Base-by-base conservation (phyloP, 306 rosid genomes). In the Argentina anserina region DNA sequence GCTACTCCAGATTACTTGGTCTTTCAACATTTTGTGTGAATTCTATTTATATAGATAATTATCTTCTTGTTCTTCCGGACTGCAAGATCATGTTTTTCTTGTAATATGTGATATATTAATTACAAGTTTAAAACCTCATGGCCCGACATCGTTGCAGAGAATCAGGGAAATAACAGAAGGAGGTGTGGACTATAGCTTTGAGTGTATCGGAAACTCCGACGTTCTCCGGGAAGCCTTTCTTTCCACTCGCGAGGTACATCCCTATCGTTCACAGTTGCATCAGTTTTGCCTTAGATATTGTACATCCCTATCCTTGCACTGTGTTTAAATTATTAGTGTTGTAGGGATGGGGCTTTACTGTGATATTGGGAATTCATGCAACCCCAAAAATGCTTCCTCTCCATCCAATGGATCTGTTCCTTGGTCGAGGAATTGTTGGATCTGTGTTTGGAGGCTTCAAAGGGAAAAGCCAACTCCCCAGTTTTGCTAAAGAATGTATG, bases 361-460 rank as follows among this genome's bases (percentile, higher is more conserved):
- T 88, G 67, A n/a, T 90, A 4, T 29, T 92, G 81, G 97, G 97
- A 69, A 79, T 89, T 62, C 97, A 87, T 67, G 0, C 84, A 61
- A 56, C 84, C 42, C 96, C 97, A 52, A 78, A 33, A 20, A 59
- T 82, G 86, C 87, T 92, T 37, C 93, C 93, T 4, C 70, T 92
- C 21, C 97, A 92, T 49, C 93, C 97, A 42, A 92, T 92, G 97
- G 96, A 92, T 75, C 72, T 92, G 67, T 88, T 92, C n/a, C 3
- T 2, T 23, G 97, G 97, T 28, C 85, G 97, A 41, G 62, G 59
- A 21, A 78, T 92, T 1, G 64, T 70, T 8, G 93, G 79, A 47
- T 88, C 90, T 0, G 29, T 88, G 11, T 92, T 92, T 70, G 97
- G 97, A 79, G 93, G 93, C 65, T 89, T 92, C 84, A 92, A 92